phyloP scores from a whole-genome alignment of 2,329 filamentous ascomycete genomes.

The Pseudogymnoascus sp. region DNA sequence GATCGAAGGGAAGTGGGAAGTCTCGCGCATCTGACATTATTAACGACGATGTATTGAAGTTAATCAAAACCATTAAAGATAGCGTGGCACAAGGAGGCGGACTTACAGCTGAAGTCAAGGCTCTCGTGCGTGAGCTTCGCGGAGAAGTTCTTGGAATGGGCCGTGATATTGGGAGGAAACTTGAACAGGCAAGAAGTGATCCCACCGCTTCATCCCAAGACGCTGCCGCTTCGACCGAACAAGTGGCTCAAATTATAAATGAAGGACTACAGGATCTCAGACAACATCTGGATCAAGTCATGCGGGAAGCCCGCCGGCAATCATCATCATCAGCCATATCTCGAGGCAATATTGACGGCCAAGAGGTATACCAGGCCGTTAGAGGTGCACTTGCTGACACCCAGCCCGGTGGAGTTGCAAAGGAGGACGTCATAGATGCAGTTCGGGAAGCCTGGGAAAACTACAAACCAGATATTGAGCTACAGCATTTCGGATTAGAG shows the following conservation, averaged over 20 bases:
- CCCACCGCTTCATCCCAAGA: slow-evolving; percentile 31
- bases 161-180: slow-evolving; percentile 73
- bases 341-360: slow-evolving; percentile 61
- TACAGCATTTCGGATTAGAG: slow-evolving; percentile 84
- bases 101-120: slow-evolving; percentile 85
- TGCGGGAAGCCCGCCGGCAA: slow-evolving; percentile 66
- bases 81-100: slow-evolving; percentile 83
- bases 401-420: slow-evolving; percentile 47
- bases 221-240: slow-evolving; percentile 52
- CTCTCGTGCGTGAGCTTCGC: slow-evolving; percentile 77
- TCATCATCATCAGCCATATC: slow-evolving; percentile 57
- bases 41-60: slow-evolving; percentile 71
- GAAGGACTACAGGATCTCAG: slow-evolving; percentile 75
- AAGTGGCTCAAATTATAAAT: slow-evolving; percentile 70
- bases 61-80: slow-evolving; percentile 82
- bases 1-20: slow-evolving; percentile 13
- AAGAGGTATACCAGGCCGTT: slow-evolving; percentile 80
- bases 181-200: slow-evolving; percentile 58
- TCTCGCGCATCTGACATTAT: slow-evolving; percentile 47
- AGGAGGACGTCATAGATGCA: slow-evolving; percentile 78
- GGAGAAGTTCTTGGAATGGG: slow-evolving; percentile 95
- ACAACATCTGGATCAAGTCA: slow-evolving; percentile 70
- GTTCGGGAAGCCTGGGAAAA: slow-evolving; percentile 88
- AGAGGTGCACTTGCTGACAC: slow-evolving; percentile 59
- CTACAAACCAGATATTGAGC: slow-evolving; percentile 87